Conservation (phyloP, 2,329 filamentous ascomycete genomes). For the Pyrenophora graminea region DNA sequence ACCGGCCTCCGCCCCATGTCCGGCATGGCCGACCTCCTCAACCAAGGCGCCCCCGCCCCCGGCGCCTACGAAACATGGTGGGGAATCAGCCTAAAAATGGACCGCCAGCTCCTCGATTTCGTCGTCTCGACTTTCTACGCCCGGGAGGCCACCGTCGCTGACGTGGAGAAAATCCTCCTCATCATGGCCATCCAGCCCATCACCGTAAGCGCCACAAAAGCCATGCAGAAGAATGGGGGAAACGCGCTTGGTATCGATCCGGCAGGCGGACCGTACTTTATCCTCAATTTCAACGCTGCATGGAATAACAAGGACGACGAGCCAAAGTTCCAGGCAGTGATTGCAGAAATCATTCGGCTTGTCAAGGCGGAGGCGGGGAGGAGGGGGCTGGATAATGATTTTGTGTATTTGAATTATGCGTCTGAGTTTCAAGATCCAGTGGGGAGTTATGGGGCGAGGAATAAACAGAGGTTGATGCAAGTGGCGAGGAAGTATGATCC, state of each 20-base stretch:
- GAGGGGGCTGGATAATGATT: constrained; percentile 14
- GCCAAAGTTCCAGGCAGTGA: constrained; percentile 11
- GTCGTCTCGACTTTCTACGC: constrained; percentile 19
- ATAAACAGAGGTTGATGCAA: constrained; percentile 29
- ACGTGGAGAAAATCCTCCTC: constrained; percentile 22
- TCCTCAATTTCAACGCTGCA: constrained; percentile 17
- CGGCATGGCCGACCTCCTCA: constrained; percentile 20
- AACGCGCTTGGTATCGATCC: constrained; percentile 31
- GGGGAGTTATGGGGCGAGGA: constrained; percentile 44
- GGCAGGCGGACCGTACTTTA: constrained; percentile 19
- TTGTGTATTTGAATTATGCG: constrained; percentile 22
- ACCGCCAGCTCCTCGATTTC: constrained; percentile 15
- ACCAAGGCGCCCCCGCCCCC: constrained; percentile 12
- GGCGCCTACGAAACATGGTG: constrained; percentile 24
- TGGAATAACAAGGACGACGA: constrained; percentile 16
- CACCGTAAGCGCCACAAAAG: constrained; percentile 12
- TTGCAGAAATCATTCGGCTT: constrained; percentile 7
- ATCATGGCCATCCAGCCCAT: constrained; percentile 23
- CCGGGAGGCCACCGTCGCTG: constrained; percentile 17
- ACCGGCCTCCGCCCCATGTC: constrained; percentile 27
- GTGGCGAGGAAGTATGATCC: constrained; percentile 49
- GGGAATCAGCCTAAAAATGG: constrained; percentile 26
- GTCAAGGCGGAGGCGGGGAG: constrained; percentile 13
- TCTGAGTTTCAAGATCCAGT: constrained; percentile 48
- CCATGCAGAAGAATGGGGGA: constrained; percentile 27